Evolutionary conservation across 2,329 filamentous ascomycete species (phyloP), one percentile per base, ranked within the genome.

Genomic region (Colletotrichum paranaense): DNA sequence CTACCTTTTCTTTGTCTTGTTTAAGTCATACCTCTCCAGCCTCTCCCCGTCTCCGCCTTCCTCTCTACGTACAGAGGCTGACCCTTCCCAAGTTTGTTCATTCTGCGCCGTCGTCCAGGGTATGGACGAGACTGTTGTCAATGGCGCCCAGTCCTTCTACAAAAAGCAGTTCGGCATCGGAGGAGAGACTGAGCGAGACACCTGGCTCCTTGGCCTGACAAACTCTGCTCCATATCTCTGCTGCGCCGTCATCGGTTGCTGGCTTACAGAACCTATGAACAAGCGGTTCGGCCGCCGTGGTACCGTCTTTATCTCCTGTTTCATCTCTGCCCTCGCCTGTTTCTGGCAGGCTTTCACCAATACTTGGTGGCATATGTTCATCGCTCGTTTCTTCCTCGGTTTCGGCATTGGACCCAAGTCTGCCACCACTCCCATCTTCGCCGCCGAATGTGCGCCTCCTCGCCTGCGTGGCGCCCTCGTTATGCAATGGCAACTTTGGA

Each of bases 181-280:
- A 62, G 83, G 87, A 30, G 80, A 88, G 52, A 86, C 86, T 46
- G 83, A 87, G 63, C 78, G 82, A 67, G 83, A 85, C 74, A 85
- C 82, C 63, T 91, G 91, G 91, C 83, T 93, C 2, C 79, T 89
- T 4, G 92, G 91, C 16, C 85, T 93, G 7, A 84, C 88, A 49
- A 94, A 94, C 78, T 86, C 82, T 57, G 88, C 88, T 0, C 90
- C 90, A 0, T 92, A 92, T 75, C 86, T 94, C 26, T 90, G 90
- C 82, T 94, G 91, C 76, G 91, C 92, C 4, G 82, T 94, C 56
- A 80, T 92, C 60, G 92, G 92, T 24, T 94, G 92, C 81, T 95
- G 93, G 93, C 84, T 92, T 59, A 94, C 92, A 0, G 90, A 92
- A 49, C 93, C 93, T 1, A 88, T 94, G 81, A 95, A 95, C 82